Evolutionary conservation across 441 rosid species (phyloP).

Genomic region (Mallotus japonicus): DNA sequence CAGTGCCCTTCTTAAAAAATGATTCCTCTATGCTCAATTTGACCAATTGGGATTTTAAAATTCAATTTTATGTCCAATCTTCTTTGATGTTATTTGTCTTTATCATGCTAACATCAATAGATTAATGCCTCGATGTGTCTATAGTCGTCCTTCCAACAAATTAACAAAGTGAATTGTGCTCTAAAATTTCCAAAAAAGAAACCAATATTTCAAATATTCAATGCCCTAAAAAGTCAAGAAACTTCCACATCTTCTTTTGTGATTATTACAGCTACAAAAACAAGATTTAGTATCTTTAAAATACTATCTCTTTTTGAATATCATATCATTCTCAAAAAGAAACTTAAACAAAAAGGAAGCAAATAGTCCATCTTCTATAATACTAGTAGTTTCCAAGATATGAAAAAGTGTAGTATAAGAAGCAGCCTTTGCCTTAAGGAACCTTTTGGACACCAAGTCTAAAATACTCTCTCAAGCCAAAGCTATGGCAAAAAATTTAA

Average conservation of each 20-base stretch:
- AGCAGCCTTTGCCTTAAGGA: conserved; percentile 11
- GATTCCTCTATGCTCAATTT: no score
- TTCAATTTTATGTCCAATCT: no score
- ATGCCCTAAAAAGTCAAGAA: conserved; percentile 12
- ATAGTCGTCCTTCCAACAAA: background rate
- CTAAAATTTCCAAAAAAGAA: no score
- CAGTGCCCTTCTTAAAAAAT: no score
- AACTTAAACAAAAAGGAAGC: background rate
- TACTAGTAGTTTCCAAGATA: conserved; percentile 28
- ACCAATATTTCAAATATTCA: conserved; percentile 3
- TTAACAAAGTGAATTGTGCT: background rate
- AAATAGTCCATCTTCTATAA: conserved; percentile 23
- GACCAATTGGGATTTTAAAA: no score
- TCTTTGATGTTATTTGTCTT: no score
- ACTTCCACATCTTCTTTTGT: background rate
- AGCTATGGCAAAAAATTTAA: conserved; percentile 21
- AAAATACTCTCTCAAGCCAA: background rate
- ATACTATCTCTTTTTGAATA: background rate
- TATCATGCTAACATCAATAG: no score
- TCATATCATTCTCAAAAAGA: background rate
- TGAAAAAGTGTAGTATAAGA: background rate
- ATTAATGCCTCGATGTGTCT: no score
- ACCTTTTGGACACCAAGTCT: background rate
- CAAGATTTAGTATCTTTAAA: background rate
- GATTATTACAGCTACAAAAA: no score